Percentiles rank a stretch among this genome's conserved stretches.
Evolutionary conservation across 805 yeast species (phyloP).

Genomic region (Saccharomycopsis fibuligera): DNA sequence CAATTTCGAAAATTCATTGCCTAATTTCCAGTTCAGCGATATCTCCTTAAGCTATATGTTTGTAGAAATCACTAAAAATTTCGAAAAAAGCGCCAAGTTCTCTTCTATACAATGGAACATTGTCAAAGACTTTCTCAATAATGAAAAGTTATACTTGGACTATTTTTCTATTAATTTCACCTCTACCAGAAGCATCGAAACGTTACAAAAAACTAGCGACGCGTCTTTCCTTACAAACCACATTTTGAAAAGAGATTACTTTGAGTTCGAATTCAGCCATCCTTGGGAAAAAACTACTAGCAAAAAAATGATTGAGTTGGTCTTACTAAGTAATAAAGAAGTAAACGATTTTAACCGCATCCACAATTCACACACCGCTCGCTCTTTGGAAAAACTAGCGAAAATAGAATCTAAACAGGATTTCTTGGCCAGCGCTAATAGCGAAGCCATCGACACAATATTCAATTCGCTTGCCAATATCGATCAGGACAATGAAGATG

Average conservation of each 20-base stretch:
- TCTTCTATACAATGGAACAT: constrained; percentile 17
- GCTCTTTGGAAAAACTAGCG: constrained; percentile 14
- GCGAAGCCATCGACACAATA: constrained; percentile 8
- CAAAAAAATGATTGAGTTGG: constrained; percentile 17
- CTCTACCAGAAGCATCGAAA: constrained; percentile 1
- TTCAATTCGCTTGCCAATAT: constrained; percentile 3
- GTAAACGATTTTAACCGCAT: constrained; percentile 12
- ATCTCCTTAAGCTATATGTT: constrained; percentile 6
- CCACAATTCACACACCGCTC: constrained; percentile 10
- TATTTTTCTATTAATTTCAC: constrained; percentile 16
- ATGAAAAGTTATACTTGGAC: constrained; percentile 17
- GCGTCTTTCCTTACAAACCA: constrained; percentile 6
- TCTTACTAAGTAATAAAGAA: constrained; percentile 13
- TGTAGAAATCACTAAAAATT: constrained; percentile 13
- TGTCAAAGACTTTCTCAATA: constrained; percentile 16
- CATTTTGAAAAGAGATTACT: constrained; percentile 19
- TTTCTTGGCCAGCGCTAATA: background rate
- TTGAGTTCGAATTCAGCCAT: constrained; percentile 19
- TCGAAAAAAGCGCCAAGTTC: constrained; percentile 7
- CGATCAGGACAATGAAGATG: background rate
- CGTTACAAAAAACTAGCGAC: background rate
- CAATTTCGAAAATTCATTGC: constrained; percentile 12
- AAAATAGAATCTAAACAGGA: constrained; percentile 10
- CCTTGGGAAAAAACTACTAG: constrained; percentile 11
- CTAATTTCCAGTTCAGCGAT: constrained; percentile 11